A percentile compares a stretch with the other conserved stretches of the same genome.
phyloP scores from a whole-genome alignment of 345 rosid genomes.

The Gynandropsis gynandra region DNA sequence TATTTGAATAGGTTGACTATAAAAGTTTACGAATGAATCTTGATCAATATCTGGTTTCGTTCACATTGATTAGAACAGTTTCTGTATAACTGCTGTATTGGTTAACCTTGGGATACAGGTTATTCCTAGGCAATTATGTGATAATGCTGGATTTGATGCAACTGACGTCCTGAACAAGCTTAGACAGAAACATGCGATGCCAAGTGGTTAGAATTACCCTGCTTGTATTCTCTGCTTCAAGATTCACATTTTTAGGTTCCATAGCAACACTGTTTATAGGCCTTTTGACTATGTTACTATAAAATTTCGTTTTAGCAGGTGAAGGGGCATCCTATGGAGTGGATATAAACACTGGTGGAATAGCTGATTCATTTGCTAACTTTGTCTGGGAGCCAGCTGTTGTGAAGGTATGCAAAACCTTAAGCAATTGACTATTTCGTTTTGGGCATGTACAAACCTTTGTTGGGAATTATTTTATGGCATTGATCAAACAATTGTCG shows the following conservation, averaged over 20 bases:
- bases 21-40: neutral
- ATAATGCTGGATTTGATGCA: slow-evolving; percentile 99
- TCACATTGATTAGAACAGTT: neutral
- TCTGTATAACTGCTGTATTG: slow-evolving; percentile 1
- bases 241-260: neutral
- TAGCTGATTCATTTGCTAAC: slow-evolving; percentile 88
- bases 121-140: slow-evolving; percentile 93
- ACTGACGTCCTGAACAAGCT: slow-evolving; percentile 96
- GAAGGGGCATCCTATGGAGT: slow-evolving; percentile 94
- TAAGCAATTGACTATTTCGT: neutral
- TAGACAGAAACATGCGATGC: slow-evolving; percentile 91
- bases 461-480: neutral
- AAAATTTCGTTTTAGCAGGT: slow-evolving; percentile 34
- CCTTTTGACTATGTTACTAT: slow-evolving; percentile 1
- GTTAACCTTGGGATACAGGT: slow-evolving; percentile 40
- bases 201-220: slow-evolving; percentile 49
- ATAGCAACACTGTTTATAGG: neutral
- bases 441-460: neutral
- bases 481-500: neutral
- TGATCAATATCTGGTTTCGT: neutral
- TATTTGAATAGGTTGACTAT: neutral
- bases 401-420: slow-evolving; percentile 53
- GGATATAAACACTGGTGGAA: slow-evolving; percentile 92
- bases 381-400: slow-evolving; percentile 99
- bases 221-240: neutral